Evolutionary conservation across 164 flowering plant species (phyloP), one percentile per base, ranked within the genome.

Genomic region (Kingdonia uniflora): DNA sequence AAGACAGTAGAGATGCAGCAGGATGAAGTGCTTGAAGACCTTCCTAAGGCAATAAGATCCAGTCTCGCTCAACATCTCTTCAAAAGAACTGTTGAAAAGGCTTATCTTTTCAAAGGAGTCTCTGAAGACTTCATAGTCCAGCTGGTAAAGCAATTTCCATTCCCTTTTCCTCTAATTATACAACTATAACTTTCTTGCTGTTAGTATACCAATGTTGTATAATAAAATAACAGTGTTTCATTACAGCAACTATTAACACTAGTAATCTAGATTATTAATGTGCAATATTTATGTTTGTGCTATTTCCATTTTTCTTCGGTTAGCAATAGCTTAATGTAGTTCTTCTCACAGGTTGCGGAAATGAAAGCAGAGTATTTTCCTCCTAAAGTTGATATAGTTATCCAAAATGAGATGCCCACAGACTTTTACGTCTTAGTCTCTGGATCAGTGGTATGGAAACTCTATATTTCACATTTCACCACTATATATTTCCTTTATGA

Each of bases 301-400:
- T 29, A 29, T 29, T 4, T 29, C 8, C 6, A 29, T 3, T 29
- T 29, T 3, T 29, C 35, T 29, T 29, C 35, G 8, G 35, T 29
- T 29, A 12, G 25, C 29, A 43, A 16, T 42, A 49, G 29, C 20
- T 56, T 38, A 38, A 26, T 62, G 35, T 8, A 29, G 35, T 39
- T 19, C 26, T 35, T 42, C n/a, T n/a, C n/a, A n/a, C 77, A 88
- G 97, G 88, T 85, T 14, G 66, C 92, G 13, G 87, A 85, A 65
- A 81, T 89, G 81, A 84, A 69, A 69, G 95, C 92, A 65, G 97
- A 89, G 60, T 89, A 84, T 64, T 89, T 71, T 62, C 95, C 97
- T 45, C 95, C 95, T 6, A 85, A 84, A 63, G 83, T 85, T 46
- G 97, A 89, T 50, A 75, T 89, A 42, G 64, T 85, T 49, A 61